Evolutionary conservation across 2,329 filamentous ascomycete genomes (phyloP), one percentile per base, ranked within the genome.

Genomic region (Colletotrichum sp.): DNA sequence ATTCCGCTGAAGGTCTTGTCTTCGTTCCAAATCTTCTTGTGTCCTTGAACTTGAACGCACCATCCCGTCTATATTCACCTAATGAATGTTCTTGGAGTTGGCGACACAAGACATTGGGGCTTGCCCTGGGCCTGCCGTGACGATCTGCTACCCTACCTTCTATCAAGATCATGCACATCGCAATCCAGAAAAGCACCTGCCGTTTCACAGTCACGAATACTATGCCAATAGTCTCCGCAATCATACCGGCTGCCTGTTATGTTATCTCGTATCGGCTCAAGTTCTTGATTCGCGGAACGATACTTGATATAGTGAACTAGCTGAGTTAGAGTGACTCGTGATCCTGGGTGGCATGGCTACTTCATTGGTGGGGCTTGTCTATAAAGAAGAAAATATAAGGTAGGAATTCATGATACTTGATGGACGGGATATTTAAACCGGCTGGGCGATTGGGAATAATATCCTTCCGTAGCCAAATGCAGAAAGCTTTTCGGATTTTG

Each of bases 331-430:
- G 28, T 18, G 58, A 61, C 58, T 28, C 55, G 12, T 14, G 9
- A 63, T 30, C 16, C 6, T 1, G 0, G 7, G 10, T 18, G 14
- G 12, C 14, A 61, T 1, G 0, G 28, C 4, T 1, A 21, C 9
- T 63, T 14, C 8, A 63, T 63, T 63, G 32, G 59, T 63, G 32
- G 59, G 59, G 7, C 32, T 63, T 38, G 28, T 30, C 12, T 1
- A 56, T 26, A 12, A 56, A 43, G 14, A 6, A 21, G 14, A 13
- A 30, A 4, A 59, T 28, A 59, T 26, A 26, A n/a, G n/a, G n/a
- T n/a, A n/a, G 28, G 13, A 13, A 26, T 30, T 28, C 9, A n/a
- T 48, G 38, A n/a, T 30, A 13, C 56, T 18, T 28, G 21, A 28
- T 28, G 36, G 36, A 36, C 14, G 9, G 16, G 13, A 48, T 34